These are phyloP conservation scores for Fusarium nygamai DNA, from an alignment of 2,329 filamentous ascomycete genomes.

Conservation along the genomic window DNA sequence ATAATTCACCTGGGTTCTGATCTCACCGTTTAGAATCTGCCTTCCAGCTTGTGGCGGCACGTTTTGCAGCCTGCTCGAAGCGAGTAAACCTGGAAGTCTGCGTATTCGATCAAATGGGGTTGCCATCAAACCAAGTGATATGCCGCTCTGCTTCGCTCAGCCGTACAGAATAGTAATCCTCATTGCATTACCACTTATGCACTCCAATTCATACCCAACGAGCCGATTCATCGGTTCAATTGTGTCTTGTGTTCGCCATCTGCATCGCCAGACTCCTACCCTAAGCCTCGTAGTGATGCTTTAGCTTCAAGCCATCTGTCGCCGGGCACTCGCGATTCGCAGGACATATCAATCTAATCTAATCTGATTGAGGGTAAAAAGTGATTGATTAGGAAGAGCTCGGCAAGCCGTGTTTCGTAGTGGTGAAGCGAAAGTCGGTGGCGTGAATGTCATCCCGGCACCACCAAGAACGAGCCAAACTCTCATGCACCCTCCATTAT, in stretches of 20 bases:
- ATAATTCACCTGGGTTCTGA: neutral
- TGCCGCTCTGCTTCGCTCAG: neutral
- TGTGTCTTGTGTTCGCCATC: neutral
- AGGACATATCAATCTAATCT: conserved; percentile 16
- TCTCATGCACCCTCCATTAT: neutral
- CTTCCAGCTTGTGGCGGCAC: neutral
- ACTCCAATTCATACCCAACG: neutral
- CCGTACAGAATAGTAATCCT: too few species aligned
- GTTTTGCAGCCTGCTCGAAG: fast-evolving
- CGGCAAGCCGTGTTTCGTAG: neutral
- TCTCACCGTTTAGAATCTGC: neutral
- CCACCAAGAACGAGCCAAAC: neutral
- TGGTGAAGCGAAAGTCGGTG: neutral
- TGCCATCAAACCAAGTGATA: neutral
- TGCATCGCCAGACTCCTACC: neutral
- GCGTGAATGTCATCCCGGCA: neutral
- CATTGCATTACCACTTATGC: too few species aligned
- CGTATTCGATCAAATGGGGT: neutral
- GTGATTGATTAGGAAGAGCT: neutral
- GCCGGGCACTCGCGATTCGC: neutral
- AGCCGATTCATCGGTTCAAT: neutral
- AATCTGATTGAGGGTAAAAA: conserved; percentile 9
- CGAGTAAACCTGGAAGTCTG: too few species aligned
- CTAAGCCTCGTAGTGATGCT: neutral
- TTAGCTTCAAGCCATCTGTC: neutral